Base-by-base conservation (phyloP, 2,329 filamentous ascomycete genomes). In the Aspergillus tanneri region DNA sequence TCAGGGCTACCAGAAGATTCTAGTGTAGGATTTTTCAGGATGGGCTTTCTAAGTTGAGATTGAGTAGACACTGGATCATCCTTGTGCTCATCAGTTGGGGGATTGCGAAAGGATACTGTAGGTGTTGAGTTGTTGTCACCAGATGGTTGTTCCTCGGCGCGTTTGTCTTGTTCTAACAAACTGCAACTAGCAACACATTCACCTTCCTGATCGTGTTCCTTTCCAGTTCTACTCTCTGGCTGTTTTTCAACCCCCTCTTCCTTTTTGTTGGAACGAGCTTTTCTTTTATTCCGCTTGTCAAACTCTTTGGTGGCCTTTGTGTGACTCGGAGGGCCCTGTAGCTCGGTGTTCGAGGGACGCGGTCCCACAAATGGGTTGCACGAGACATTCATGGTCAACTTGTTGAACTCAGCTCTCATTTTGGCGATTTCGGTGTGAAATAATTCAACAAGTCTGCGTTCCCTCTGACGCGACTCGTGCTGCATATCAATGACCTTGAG, bases 351-450 rank as follows among this genome's bases (percentile, higher is more conserved):
- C 6, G 16, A 16, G 48, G 24, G 38, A n/a, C 9, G 43, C 27
- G 38, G 11, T 34, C 30, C 34, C 10, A 3, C 23, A 27, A 23
- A 21, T 16, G 39, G 19, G 27, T 47, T 43, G 44, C 28, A 36
- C 28, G 49, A 22, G 44, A 24, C 23, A 19, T 38, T n/a, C 32
- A 19, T 2, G 24, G 23, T 22, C 23, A 51, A 23, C 11, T 43
- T 35, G 6, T 38, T 37, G 4, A 60, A 44, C 14, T 59, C 57
- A 10, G 22, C 28, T 14, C 42, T 53, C 23, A 59, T 10, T 19
- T 44, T 55, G 3, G 25, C 28, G 2, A 57, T 27, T 35, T 61
- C 57, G 10, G 47, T 30, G 14, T 48, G 52, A 8, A 61, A 21
- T 3, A 43, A 18, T 3, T 19, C 25, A 16, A 45, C 36, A 5